Evolutionary conservation across 2,329 filamentous ascomycete species (phyloP).

Genomic region (Aaosphaeria arxii): DNA sequence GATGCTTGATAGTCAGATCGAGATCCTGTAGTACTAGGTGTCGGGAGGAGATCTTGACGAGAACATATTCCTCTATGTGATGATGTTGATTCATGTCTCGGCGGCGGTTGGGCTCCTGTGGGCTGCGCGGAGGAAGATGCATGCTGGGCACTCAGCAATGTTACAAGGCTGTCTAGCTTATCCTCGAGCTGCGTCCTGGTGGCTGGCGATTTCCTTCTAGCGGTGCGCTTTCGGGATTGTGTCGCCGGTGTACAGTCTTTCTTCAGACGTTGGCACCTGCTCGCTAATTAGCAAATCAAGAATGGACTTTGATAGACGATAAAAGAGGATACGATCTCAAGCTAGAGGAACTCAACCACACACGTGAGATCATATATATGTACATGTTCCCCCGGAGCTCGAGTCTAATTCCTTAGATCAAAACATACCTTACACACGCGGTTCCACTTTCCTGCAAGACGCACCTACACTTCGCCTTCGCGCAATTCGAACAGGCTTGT

Average conservation of each 20-base stretch:
- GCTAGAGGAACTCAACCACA: too few relatives aligned
- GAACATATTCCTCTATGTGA: too few relatives aligned
- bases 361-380: too few relatives aligned
- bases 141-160: conserved; percentile 19
- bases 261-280: conserved; percentile 15
- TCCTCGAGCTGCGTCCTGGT: conserved; percentile 22
- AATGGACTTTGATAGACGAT: neutral
- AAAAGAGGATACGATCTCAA: neutral
- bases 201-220: conserved; percentile 4
- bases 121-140: too few relatives aligned
- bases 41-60: too few relatives aligned
- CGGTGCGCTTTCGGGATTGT: conserved; percentile 7
- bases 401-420: neutral
- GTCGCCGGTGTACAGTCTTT: conserved; percentile 15
- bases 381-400: too few relatives aligned
- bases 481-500: conserved; percentile 22
- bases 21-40: too few relatives aligned
- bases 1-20: too few relatives aligned
- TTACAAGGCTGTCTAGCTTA: conserved; percentile 28
- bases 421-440: conserved; percentile 19
- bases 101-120: too few relatives aligned
- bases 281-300: neutral
- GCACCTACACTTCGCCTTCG: conserved; percentile 23
- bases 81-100: too few relatives aligned
- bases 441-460: conserved; percentile 10